Evolutionary conservation across 371 early-diverging fungal species (phyloP).

Genomic region (Coemansia sp.): DNA sequence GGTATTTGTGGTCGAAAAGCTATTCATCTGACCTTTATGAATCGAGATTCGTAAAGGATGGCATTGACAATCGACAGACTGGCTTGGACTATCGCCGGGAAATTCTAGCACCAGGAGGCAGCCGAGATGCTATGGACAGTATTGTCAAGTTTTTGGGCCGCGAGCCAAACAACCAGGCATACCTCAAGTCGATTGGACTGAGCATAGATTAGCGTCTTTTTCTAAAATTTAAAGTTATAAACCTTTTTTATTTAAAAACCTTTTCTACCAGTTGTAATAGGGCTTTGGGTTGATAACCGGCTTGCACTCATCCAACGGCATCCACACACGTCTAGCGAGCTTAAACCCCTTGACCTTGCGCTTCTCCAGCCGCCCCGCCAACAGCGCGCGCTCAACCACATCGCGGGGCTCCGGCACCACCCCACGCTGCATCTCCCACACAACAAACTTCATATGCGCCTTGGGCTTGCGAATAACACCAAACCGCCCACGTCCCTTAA

Average conservation of each 20-base stretch:
- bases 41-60: constrained; percentile 66
- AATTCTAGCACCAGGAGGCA: constrained; percentile 70
- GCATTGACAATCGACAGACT: constrained; percentile 51
- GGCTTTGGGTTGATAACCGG: constrained; percentile 76
- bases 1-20: constrained; percentile 79
- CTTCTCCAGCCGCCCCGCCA: constrained; percentile 31
- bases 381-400: constrained; percentile 34
- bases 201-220: no score
- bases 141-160: constrained; percentile 76
- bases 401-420: constrained; percentile 39
- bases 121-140: constrained; percentile 70
- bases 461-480: constrained; percentile 76
- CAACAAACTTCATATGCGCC: constrained; percentile 80
- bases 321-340: constrained; percentile 69
- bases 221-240: no score
- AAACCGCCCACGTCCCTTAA: constrained; percentile 80
- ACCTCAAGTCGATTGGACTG: constrained; percentile 54
- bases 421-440: constrained; percentile 59
- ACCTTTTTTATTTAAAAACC: background rate
- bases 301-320: constrained; percentile 66
- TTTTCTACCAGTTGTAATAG: constrained; percentile 75
- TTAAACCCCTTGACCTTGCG: constrained; percentile 57
- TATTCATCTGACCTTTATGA: constrained; percentile 84
- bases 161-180: constrained; percentile 75
- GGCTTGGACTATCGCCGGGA: constrained; percentile 64